A percentile compares a stretch with the other conserved stretches of the same genome.
These are phyloP conservation scores for Pyricularia sp. DNA, from an alignment of 2,329 filamentous ascomycete species.

Conservation along the genomic window DNA sequence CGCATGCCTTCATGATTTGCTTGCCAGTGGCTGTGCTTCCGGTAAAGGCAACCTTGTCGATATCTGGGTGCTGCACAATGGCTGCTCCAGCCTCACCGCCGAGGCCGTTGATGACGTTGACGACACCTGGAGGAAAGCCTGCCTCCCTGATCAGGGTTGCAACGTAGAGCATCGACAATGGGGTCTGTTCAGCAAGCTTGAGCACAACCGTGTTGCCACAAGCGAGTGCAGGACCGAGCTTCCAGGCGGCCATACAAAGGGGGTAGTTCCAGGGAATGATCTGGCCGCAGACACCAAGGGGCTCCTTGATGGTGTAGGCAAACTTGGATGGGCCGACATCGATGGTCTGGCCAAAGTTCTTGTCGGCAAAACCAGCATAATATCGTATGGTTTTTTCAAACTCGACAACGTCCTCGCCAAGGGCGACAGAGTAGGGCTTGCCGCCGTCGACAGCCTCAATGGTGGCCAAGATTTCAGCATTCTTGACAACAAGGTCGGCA, in stretches of 20 bases:
- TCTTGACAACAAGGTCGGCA: conserved; percentile 56
- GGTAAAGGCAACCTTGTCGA: conserved; percentile 66
- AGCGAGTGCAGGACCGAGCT: conserved; percentile 61
- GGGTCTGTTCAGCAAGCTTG: conserved; percentile 57
- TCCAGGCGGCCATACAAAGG: conserved; percentile 67
- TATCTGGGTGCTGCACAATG: conserved; percentile 50
- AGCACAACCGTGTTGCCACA: conserved; percentile 55
- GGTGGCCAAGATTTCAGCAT: conserved; percentile 40
- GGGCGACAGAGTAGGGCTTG: conserved; percentile 60
- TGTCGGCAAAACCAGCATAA: conserved; percentile 74
- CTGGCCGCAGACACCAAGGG: conserved; percentile 65
- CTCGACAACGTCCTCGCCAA: conserved; percentile 52
- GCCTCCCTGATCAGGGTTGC: conserved; percentile 60
- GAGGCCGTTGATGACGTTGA: conserved; percentile 64
- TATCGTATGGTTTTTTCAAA: conserved; percentile 50
- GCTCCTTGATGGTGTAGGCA: conserved; percentile 68
- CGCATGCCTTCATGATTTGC: conserved; percentile 63
- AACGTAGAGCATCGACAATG: conserved; percentile 52
- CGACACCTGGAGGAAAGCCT: conserved; percentile 65
- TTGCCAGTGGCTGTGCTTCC: conserved; percentile 60
- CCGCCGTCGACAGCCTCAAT: conserved; percentile 74
- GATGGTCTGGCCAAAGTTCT: conserved; percentile 70
- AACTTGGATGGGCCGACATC: conserved; percentile 61
- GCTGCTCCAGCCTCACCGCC: conserved; percentile 57
- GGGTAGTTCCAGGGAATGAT: conserved; percentile 83